Conservation (phyloP, 345 rosid genomes). For the Citrus sp. region DNA sequence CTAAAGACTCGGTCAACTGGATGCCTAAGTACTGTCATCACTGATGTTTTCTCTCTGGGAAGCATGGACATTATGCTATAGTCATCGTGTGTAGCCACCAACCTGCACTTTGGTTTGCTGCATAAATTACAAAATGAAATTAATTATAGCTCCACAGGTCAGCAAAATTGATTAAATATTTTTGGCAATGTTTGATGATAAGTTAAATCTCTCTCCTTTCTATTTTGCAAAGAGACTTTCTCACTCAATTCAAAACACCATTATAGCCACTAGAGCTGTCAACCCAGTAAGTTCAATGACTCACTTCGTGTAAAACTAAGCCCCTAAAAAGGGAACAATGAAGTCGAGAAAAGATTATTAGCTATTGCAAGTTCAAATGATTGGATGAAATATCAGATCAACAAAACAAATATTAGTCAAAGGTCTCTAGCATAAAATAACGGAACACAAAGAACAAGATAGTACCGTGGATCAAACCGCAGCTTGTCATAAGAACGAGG, state of each 20-base stretch:
- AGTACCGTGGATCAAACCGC: slow-evolving; percentile 87
- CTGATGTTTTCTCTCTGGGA: slow-evolving; percentile 77
- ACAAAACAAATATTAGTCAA: background rate
- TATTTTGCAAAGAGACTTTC: background rate
- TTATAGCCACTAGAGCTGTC: background rate
- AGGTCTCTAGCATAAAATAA: background rate
- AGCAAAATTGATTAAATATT: background rate
- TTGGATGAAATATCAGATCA: background rate
- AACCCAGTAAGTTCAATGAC: background rate
- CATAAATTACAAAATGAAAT: slow-evolving; percentile 21
- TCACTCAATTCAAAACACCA: background rate
- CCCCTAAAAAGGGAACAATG: background rate
- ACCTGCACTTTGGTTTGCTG: slow-evolving; percentile 75
- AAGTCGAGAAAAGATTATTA: background rate
- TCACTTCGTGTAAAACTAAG: background rate
- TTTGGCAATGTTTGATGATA: background rate
- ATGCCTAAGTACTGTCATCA: slow-evolving; percentile 85
- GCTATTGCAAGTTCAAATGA: background rate
- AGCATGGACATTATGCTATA: slow-evolving; percentile 89
- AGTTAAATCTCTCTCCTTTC: background rate
- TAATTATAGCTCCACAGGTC: slow-evolving; percentile 1
- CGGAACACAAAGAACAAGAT: background rate
- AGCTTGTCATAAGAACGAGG: slow-evolving; percentile 94
- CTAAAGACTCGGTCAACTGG: slow-evolving; percentile 89
- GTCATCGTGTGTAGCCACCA: slow-evolving; percentile 93